Evolutionary conservation across 208 protist genomes (phyloP), one percentile per base, ranked within the genome.

Genomic region (Leishmania aethiopica): DNA sequence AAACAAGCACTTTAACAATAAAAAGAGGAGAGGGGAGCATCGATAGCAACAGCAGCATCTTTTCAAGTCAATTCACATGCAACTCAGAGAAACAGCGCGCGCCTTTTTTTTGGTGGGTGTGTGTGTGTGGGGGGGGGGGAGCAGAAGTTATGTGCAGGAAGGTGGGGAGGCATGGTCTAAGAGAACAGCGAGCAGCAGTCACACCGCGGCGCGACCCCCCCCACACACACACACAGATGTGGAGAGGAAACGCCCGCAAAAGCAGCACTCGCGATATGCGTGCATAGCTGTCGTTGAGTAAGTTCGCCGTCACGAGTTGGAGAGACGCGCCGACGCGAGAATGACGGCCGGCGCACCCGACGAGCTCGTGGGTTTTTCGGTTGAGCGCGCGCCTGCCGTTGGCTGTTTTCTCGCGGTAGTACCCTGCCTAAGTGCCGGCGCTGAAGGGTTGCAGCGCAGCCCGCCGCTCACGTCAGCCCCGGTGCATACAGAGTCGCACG

Each of bases 261-360:
- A 47, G 15, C 10, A 40, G 13, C 11, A 37, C 60, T 17, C 10
- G 19, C 6, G 7, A 47, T 73, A 53, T 35, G 25, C 69, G 28
- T 73, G 19, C 69, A 32, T 22, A 8, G 17, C 42, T 53, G 19
- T n/a, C 11, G 0, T 53, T 3, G 40, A 73, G 35, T 19, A 15
- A 28, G 42, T 35, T 45, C 25, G 25, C 35, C 3, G 13, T 6
- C 51, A 67, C 22, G 77, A 69, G 10, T 75, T 32, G 53, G 72
- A 76, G 7, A 60, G 78, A 10, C 51, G 77, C 0, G 77, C 66
- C 57, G 78, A 86, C 10, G 78, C 25, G 7, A 75, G 37, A 40
- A 86, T 42, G 37, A 25, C 51, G 35, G 71, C 10, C 19, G 60
- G 40, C 55, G n/a, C 66, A 28, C 22, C 35, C 3, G 73, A 35